phyloP scores from a whole-genome alignment of 495 filamentous ascomycete genomes.

The Parathielavia appendiculata region DNA sequence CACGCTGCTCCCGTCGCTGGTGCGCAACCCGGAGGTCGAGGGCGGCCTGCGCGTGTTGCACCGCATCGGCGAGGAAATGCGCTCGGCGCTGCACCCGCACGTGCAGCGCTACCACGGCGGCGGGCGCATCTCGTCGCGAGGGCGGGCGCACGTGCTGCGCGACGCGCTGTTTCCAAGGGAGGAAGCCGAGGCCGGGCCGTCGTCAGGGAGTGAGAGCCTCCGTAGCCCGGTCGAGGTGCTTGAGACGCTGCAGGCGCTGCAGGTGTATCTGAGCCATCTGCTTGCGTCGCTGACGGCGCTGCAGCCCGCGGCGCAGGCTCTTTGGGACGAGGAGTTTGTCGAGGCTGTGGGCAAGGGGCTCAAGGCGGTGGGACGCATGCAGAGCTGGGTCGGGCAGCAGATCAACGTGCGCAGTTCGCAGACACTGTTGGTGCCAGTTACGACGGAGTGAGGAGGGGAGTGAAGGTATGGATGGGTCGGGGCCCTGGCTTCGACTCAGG shows the following conservation, averaged over 20 bases:
- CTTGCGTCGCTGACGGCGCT: background rate
- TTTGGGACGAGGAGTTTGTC: slow-evolving; percentile 3
- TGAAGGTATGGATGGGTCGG: no score
- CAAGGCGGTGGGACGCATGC: background rate
- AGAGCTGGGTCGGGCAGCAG: slow-evolving; percentile 1
- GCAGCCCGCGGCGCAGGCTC: slow-evolving; percentile 3
- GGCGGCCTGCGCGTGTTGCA: slow-evolving; percentile 1
- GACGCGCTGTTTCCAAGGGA: background rate
- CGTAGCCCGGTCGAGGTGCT: background rate
- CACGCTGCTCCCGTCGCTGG: background rate
- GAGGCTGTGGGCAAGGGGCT: background rate
- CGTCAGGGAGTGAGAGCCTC: no score
- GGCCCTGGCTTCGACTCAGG: no score
- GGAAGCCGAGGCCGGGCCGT: background rate
- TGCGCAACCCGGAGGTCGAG: background rate
- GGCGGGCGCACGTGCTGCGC: background rate
- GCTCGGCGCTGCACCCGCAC: background rate
- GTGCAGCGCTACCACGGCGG: background rate
- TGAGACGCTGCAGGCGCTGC: background rate
- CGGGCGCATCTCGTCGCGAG: no score
- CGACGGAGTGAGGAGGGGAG: background rate
- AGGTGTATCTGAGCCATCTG: background rate
- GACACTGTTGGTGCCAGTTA: slow-evolving; percentile 3
- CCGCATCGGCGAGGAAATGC: background rate
- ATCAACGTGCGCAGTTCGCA: slow-evolving; percentile 2